Evolutionary conservation across 2,329 filamentous ascomycete genomes (phyloP).

Genomic region (Epichloe hybrida): DNA sequence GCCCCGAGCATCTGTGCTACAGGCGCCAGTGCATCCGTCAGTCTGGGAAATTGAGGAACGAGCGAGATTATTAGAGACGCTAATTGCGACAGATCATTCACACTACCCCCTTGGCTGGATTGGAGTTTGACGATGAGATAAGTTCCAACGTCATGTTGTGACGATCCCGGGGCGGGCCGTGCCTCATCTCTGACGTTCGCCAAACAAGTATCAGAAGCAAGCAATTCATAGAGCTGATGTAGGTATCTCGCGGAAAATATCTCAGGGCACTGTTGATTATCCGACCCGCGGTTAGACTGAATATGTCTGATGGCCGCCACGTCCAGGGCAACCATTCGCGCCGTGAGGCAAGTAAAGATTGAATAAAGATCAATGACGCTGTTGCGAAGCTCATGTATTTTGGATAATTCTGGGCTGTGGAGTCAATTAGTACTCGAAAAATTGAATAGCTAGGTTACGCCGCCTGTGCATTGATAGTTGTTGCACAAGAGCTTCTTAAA

Average conservation of each 20-base stretch:
- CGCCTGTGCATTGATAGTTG: not conserved
- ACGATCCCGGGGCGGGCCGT: slow-evolving; percentile 3
- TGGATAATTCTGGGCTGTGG: slow-evolving; percentile 6
- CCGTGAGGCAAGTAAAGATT: slow-evolving; percentile 35
- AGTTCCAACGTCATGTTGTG: slow-evolving; percentile 10
- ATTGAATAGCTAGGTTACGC: not conserved
- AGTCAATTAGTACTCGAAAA: not conserved
- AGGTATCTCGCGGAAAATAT: slow-evolving; percentile 27
- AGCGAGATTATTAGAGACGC: slow-evolving; percentile 25
- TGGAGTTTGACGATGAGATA: slow-evolving; percentile 33
- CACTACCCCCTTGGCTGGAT: slow-evolving; percentile 27
- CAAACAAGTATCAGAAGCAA: slow-evolving; percentile 9
- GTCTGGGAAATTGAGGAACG: slow-evolving; percentile 33
- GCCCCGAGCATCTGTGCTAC: slow-evolving; percentile 23
- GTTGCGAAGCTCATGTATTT: slow-evolving; percentile 16
- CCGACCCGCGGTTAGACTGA: not conserved
- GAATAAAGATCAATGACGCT: slow-evolving; percentile 22
- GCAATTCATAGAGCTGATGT: slow-evolving; percentile 24
- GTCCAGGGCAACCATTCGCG: slow-evolving; percentile 39
- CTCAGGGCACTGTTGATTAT: slow-evolving; percentile 10
- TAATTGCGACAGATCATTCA: slow-evolving; percentile 29
- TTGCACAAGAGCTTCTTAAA: not conserved
- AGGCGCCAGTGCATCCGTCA: slow-evolving; percentile 29
- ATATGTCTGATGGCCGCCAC: slow-evolving; percentile 10
- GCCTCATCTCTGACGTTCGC: slow-evolving; percentile 8